Evolutionary conservation across 2,329 filamentous ascomycete species (phyloP), one percentile per base, ranked within the genome.

Genomic region (Allantophomopsis lycopodina): DNA sequence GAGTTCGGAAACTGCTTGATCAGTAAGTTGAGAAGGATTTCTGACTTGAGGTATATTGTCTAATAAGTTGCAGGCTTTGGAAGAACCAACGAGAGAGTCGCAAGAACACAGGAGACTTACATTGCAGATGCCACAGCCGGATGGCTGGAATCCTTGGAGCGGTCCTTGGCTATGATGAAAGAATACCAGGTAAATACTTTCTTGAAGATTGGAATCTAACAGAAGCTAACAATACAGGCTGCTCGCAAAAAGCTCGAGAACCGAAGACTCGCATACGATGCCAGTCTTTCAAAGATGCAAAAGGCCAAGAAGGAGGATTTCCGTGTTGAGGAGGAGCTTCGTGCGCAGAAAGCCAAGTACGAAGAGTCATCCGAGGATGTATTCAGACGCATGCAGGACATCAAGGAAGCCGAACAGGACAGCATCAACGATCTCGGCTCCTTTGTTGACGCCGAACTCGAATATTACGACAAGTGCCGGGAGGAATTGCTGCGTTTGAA

Each of bases 301-400:
- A 95, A 94, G 61, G 79, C 82, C 17, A 94, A 94, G 65, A 86
- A 81, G 53, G 89, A 96, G 54, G 89, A 96, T 57, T 94, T 91
- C 64, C 73, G 86, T 45, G 71, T 91, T 41, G 91, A 96, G 59
- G 89, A 96, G 56, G 89, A 96, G 60, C 73, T 94, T 40, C 82
- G 89, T 41, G 73, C 78, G 20, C 85, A 91, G 58, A 94, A 94
- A 59, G 83, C 85, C 51, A 96, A 96, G 62, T 96, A 94, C 55
- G 91, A 96, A 56, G 91, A 96, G 64, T 81, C 85, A 13, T 91
- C 75, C 55, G 89, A 96, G 55, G 89, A 96, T 52, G 88, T 96
- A 40, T 73, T 80, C 50, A 76, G 89, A 43, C 75, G 89, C 40
- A 96, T 96, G 91, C 77, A 93, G 60, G 89, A 96, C 55, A 93